phyloP scores from a whole-genome alignment of 2,329 filamentous ascomycete species.

The Alternaria sp. region DNA sequence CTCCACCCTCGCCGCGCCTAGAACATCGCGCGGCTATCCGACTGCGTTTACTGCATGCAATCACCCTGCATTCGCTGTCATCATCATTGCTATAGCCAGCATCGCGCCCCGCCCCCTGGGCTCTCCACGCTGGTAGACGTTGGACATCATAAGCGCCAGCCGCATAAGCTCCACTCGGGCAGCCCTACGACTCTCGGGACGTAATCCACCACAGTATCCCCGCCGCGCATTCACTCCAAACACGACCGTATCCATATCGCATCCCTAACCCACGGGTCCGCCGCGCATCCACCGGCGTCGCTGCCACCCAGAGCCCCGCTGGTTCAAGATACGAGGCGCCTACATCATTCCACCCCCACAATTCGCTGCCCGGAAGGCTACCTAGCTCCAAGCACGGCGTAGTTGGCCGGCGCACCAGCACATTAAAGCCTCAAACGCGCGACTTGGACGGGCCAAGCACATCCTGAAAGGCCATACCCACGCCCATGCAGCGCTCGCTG shows the following conservation, averaged over 20 bases:
- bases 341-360: conserved; percentile 30
- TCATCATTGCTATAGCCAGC: conserved; percentile 4
- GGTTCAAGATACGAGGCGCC: conserved; percentile 26
- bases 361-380: conserved; percentile 32
- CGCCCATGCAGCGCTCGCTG: conserved; percentile 49
- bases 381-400: conserved; percentile 23
- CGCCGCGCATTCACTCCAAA: conserved; percentile 20
- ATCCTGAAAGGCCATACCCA: conserved; percentile 26
- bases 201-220: conserved; percentile 16
- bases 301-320: conserved; percentile 33
- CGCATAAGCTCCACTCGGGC: conserved; percentile 11
- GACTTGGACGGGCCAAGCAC: conserved; percentile 4
- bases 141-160: conserved; percentile 13
- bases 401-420: conserved; percentile 14
- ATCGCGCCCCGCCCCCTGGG: not conserved
- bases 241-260: conserved; percentile 6
- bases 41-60: conserved; percentile 9
- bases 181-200: conserved; percentile 22
- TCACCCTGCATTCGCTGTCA: conserved; percentile 15
- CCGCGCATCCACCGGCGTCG: conserved; percentile 14
- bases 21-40: conserved; percentile 14
- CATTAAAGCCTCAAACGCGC: conserved; percentile 18
- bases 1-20: conserved; percentile 16
- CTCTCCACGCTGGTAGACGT: conserved; percentile 3
- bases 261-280: conserved; percentile 16